These are phyloP conservation scores for Metschnikowia borealis DNA, from an alignment of 805 yeast species.

Conservation along the genomic window DNA sequence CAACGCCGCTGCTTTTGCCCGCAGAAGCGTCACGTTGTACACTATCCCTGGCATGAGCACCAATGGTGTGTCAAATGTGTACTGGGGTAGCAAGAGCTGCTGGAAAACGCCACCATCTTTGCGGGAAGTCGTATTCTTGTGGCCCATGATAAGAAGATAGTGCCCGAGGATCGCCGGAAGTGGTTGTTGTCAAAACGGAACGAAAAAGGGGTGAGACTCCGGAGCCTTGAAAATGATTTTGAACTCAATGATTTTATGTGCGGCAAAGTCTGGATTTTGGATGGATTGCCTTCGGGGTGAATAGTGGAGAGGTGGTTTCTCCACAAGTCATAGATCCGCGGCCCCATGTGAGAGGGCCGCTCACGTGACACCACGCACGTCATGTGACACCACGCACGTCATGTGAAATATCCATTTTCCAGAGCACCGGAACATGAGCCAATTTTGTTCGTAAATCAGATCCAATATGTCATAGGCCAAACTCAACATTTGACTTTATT, in stretches of 20 bases:
- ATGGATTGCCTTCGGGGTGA: neutral
- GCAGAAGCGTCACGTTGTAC: conserved; percentile 52
- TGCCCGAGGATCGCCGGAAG: neutral
- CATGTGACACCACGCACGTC: neutral
- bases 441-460: too few relatives aligned
- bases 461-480: too few relatives aligned
- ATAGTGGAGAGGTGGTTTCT: neutral
- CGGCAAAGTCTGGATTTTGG: neutral
- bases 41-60: conserved; percentile 61
- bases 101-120: conserved; percentile 10
- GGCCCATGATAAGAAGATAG: neutral
- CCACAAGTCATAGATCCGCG: neutral
- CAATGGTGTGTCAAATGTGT: conserved; percentile 38
- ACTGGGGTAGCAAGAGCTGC: conserved; percentile 34
- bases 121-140: conserved; percentile 2
- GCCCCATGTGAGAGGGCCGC: neutral
- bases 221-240: too few relatives aligned
- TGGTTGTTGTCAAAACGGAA: neutral
- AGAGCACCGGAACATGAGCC: too few relatives aligned
- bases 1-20: conserved; percentile 44
- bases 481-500: too few relatives aligned
- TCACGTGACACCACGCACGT: neutral
- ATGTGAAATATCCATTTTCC: neutral
- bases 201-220: neutral
- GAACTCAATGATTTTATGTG: neutral